Conservation (phyloP, 306 rosid species). For the Datisca glomerata region DNA sequence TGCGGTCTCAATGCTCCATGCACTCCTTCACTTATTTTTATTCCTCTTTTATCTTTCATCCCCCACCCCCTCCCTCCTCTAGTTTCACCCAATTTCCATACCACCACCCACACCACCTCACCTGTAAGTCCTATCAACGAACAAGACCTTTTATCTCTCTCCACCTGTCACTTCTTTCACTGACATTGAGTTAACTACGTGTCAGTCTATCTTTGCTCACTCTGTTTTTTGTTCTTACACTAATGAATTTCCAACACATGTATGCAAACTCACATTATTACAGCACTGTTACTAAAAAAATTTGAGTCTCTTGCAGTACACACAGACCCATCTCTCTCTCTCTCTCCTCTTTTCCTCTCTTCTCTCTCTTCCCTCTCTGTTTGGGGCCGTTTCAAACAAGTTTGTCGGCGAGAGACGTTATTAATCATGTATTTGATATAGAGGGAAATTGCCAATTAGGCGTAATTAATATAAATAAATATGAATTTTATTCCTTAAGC, state of each 20-base stretch:
- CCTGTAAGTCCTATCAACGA: background rate
- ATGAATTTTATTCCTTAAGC: conserved; percentile 4
- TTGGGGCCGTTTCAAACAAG: conserved; percentile 60
- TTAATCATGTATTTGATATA: conserved; percentile 41
- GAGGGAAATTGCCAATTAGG: conserved; percentile 31
- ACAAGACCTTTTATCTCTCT: background rate
- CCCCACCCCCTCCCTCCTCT: conserved; percentile 4
- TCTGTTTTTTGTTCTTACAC: background rate
- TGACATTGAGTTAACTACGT: background rate
- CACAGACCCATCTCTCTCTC: background rate
- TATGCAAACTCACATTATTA: conserved; percentile 12
- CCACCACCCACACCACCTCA: background rate
- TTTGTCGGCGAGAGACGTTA: conserved; percentile 87
- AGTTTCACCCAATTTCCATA: conserved; percentile 12
- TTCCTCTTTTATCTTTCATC: conserved; percentile 11
- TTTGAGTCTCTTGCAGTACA: background rate
- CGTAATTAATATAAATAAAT: conserved; percentile 19
- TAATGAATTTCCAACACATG: conserved; percentile 13
- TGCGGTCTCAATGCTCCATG: conserved; percentile 55
- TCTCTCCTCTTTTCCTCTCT: conserved; percentile 13
- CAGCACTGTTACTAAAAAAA: conserved; percentile 4
- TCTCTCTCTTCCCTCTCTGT: conserved; percentile 17
- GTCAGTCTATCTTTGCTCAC: background rate
- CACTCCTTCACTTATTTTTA: conserved; percentile 36
- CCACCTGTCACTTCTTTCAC: background rate